phyloP scores from a whole-genome alignment of 2,329 filamentous ascomycete genomes.

The Exutisphaerella laricina region DNA sequence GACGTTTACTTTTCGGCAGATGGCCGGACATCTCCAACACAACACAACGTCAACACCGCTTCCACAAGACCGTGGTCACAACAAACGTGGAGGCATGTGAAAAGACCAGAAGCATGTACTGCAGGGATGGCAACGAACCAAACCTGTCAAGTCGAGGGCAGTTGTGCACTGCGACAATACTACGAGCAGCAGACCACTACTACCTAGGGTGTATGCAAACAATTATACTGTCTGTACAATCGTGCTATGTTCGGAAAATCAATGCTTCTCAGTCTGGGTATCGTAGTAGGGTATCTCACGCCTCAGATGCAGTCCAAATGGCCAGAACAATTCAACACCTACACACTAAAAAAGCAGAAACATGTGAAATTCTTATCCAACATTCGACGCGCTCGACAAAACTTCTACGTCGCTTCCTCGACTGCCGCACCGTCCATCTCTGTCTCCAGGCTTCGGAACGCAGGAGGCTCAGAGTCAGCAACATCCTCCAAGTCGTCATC shows the following conservation, averaged over 20 bases:
- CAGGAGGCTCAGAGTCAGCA: conserved; percentile 19
- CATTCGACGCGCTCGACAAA: background rate
- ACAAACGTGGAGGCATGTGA: no score
- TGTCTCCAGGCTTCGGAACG: conserved; percentile 27
- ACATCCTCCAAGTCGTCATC: conserved; percentile 40
- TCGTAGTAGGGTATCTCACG: conserved; percentile 3
- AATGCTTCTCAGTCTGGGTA: conserved; percentile 1
- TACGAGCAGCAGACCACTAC: no score
- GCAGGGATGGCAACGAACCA: no score
- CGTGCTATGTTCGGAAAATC: background rate
- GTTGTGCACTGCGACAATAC: no score
- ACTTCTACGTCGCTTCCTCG: background rate
- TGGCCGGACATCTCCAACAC: no score
- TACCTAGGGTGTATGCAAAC: no score
- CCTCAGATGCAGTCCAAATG: conserved; percentile 3
- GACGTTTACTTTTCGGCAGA: no score
- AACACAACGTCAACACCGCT: no score
- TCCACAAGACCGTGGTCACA: no score
- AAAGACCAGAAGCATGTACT: no score
- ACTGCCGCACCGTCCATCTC: conserved; percentile 16
- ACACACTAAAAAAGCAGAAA: background rate
- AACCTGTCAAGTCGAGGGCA: no score
- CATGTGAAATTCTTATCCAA: background rate
- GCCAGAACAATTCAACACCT: background rate
- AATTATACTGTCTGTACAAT: background rate